Conservation (phyloP, 2,329 filamentous ascomycete species). For the Botryosphaeria dothidea region DNA sequence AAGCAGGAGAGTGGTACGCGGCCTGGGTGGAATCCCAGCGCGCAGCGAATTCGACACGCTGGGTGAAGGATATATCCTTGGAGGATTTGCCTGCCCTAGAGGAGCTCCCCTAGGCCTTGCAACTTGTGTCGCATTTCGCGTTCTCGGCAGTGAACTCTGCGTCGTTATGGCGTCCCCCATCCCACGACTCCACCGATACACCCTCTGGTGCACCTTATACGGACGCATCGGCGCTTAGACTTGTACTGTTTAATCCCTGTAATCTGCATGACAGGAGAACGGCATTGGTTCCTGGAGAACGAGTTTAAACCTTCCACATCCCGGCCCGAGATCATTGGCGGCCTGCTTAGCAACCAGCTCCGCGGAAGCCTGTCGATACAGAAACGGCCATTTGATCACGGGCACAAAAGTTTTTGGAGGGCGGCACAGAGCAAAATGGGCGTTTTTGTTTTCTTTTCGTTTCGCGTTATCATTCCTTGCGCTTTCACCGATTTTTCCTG, state of each 20-base stretch:
- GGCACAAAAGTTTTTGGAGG: conserved; percentile 15
- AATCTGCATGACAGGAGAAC: conserved; percentile 20
- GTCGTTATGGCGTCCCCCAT: conserved; percentile 5
- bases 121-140: not conserved
- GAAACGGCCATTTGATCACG: conserved; percentile 9
- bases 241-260: conserved; percentile 22
- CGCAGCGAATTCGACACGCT: not conserved
- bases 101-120: not conserved
- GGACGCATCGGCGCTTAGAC: conserved; percentile 17
- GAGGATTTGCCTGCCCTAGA: not conserved
- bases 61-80: not conserved
- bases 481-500: conserved; percentile 10
- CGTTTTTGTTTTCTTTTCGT: conserved; percentile 15
- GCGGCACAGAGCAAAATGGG: conserved; percentile 20
- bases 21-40: not conserved
- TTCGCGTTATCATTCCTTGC: not conserved
- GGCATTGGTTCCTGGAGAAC: conserved; percentile 20
- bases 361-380: conserved; percentile 18
- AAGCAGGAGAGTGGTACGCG: not conserved
- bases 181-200: conserved; percentile 13
- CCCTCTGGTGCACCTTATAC: conserved; percentile 13
- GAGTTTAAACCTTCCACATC: conserved; percentile 2
- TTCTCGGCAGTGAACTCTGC: conserved; percentile 11
- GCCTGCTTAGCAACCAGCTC: conserved; percentile 13
- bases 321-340: not conserved